Percentiles rank a stretch among this genome's conserved stretches.
Conservation (phyloP, 1,139 yeast species). For the Nakaseomyces kungkrabaensis region DNA sequence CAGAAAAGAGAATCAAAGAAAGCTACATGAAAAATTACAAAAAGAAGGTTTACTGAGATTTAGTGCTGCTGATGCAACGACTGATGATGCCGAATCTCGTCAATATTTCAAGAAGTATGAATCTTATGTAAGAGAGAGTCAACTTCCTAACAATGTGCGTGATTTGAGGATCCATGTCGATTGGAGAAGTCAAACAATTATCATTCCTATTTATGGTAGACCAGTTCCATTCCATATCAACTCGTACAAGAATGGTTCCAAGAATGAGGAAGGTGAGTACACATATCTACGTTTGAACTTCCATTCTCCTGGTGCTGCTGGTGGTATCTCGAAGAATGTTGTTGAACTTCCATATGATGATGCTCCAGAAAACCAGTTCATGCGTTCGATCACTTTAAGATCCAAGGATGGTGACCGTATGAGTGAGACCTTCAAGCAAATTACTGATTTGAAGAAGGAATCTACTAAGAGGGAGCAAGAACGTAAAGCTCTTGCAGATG, state of each 20-base stretch:
- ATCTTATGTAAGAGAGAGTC: slow-evolving; percentile 86
- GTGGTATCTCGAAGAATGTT: slow-evolving; percentile 58
- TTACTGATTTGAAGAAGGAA: slow-evolving; percentile 86
- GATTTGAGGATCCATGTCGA: slow-evolving; percentile 86
- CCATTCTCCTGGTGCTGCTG: slow-evolving; percentile 83
- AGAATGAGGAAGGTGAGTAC: slow-evolving; percentile 92
- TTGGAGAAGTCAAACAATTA: slow-evolving; percentile 75
- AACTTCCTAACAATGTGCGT: slow-evolving; percentile 72
- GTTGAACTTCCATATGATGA: slow-evolving; percentile 87
- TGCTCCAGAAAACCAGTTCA: slow-evolving; percentile 72
- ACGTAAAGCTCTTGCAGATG: slow-evolving; percentile 87
- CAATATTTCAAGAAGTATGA: slow-evolving; percentile 78
- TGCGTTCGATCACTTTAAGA: slow-evolving; percentile 80
- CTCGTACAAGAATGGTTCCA: slow-evolving; percentile 87
- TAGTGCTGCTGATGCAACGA: slow-evolving; percentile 64
- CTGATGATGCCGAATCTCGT: slow-evolving; percentile 54
- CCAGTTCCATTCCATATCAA: slow-evolving; percentile 98
- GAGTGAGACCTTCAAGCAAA: slow-evolving; percentile 82
- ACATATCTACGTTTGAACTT: slow-evolving; percentile 85
- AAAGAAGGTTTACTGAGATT: slow-evolving; percentile 76
- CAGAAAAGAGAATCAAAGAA: slow-evolving; percentile 73
- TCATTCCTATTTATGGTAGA: slow-evolving; percentile 86
- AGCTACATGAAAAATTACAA: slow-evolving; percentile 74
- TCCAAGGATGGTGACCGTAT: slow-evolving; percentile 87
- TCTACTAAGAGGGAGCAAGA: slow-evolving; percentile 87